Evolutionary conservation across 768 basidiomycete species (phyloP), one percentile per base, ranked within the genome.

Genomic region (Suillus subluteus): DNA sequence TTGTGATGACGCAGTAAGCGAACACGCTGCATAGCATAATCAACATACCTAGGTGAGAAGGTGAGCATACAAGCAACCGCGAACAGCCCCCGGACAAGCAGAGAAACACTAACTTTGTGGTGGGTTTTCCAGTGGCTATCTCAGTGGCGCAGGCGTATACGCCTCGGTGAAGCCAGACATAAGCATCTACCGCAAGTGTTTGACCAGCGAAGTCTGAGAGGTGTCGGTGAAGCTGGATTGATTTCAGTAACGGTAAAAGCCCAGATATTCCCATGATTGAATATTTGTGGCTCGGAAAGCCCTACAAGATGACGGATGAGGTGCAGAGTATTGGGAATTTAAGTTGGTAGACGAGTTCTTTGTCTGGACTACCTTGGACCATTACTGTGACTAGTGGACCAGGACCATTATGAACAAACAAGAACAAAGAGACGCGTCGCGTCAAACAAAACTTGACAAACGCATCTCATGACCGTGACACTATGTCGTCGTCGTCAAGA

Each of bases 11-110:
- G 87, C 62, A 99, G 79, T 63, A 99, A 86, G 37, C 95, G 87
- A 54, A 99, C 89, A 40, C 92, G 88, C 70, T 94, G 89, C 95
- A 99, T 97, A 46, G 91, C 91, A 79, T 97, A 99, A 76, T 97
- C 91, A 66, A 99, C 95, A 83, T 98, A 98, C 81, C 96, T 97
- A 62, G 23, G 21, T 9, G 50, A 23, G 56, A 62, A 40, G 32
- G 38, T 64, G 55, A 64, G 59, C 21, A 59, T 21, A 30, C 55
- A 6, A 3, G 3, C 55, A 56, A 37, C 55, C 21, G 43, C 35
- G 7, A 48, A 62, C 37, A 37, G 61, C 46, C 43, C 26, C 26
- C 12, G 2, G 41, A 61, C 40, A 61, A 32, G 40, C 12, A 21
- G 48, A 30, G 35, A 62, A 59, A 63, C 40, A 81, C 91, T 81